Evolutionary conservation across 805 yeast species (phyloP).

Genomic region (Zygotorulaspora chibaensis): DNA sequence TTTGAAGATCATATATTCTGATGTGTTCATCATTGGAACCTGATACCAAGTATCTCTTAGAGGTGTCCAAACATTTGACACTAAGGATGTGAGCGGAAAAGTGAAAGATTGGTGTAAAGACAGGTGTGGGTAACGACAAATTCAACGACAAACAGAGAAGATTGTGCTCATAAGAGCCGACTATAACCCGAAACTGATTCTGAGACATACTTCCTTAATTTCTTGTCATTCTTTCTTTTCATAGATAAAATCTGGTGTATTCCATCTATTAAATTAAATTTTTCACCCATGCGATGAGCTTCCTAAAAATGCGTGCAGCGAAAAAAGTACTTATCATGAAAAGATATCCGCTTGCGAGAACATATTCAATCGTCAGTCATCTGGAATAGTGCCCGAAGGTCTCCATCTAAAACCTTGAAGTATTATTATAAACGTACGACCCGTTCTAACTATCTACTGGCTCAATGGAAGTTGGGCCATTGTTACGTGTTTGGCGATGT

Average conservation of each 20-base stretch:
- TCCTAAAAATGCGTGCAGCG: slow-evolving; percentile 38
- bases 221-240: not conserved
- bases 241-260: too few species aligned
- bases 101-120: slow-evolving; percentile 91
- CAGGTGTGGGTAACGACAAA: slow-evolving; percentile 47
- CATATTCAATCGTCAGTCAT: slow-evolving; percentile 16
- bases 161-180: slow-evolving; percentile 95
- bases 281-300: slow-evolving; percentile 38
- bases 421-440: slow-evolving; percentile 57
- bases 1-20: slow-evolving; percentile 88
- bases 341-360: slow-evolving; percentile 31
- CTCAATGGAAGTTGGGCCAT: slow-evolving; percentile 68
- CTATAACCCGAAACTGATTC: slow-evolving; percentile 69
- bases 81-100: slow-evolving; percentile 92
- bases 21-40: slow-evolving; percentile 97
- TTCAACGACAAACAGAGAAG: slow-evolving; percentile 75
- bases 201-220: slow-evolving; percentile 13
- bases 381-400: slow-evolving; percentile 19
- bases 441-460: slow-evolving; percentile 53
- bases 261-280: too few species aligned
- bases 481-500: slow-evolving; percentile 68
- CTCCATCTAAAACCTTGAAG: slow-evolving; percentile 43
- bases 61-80: slow-evolving; percentile 76
- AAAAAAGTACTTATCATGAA: slow-evolving; percentile 41
- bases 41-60: slow-evolving; percentile 80